phyloP scores from a whole-genome alignment of 495 filamentous ascomycete genomes.

The Letharia lupina region DNA sequence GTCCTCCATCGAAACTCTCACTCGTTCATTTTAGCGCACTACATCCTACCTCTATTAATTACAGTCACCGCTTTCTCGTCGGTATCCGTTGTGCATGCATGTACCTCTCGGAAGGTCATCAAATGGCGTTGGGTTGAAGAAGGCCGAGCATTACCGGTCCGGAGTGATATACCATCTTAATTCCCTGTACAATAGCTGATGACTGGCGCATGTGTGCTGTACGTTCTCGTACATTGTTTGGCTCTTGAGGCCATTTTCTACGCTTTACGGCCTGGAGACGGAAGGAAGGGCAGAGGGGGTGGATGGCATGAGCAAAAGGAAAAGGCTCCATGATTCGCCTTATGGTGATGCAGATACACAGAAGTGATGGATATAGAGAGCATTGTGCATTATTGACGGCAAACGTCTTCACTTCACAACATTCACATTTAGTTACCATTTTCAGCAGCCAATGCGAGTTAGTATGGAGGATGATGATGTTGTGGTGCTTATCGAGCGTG shows the following conservation, averaged over 20 bases:
- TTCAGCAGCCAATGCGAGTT: background rate
- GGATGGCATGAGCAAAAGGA: background rate
- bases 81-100: slow-evolving; percentile 4
- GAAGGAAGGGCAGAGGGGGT: slow-evolving; percentile 1
- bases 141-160: slow-evolving; percentile 8
- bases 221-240: slow-evolving; percentile 16
- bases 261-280: slow-evolving; percentile 10
- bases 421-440: background rate
- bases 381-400: slow-evolving; percentile 6
- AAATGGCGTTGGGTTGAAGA: slow-evolving; percentile 12
- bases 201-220: slow-evolving; percentile 14
- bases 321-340: background rate
- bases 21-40: background rate
- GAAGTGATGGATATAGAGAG: slow-evolving; percentile 10
- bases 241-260: slow-evolving; percentile 3
- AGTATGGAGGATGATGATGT: background rate
- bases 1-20: slow-evolving; percentile 10
- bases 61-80: slow-evolving; percentile 2
- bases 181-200: slow-evolving; percentile 18
- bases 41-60: background rate
- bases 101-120: slow-evolving; percentile 8
- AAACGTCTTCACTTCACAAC: background rate
- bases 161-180: slow-evolving; percentile 11
- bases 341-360: slow-evolving; percentile 12
- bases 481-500: background rate